Percentiles rank a stretch among this genome's conserved stretches.
These are phyloP conservation scores for Cladosporium oxysporum DNA, from an alignment of 2,329 filamentous ascomycete species.

Conservation along the genomic window DNA sequence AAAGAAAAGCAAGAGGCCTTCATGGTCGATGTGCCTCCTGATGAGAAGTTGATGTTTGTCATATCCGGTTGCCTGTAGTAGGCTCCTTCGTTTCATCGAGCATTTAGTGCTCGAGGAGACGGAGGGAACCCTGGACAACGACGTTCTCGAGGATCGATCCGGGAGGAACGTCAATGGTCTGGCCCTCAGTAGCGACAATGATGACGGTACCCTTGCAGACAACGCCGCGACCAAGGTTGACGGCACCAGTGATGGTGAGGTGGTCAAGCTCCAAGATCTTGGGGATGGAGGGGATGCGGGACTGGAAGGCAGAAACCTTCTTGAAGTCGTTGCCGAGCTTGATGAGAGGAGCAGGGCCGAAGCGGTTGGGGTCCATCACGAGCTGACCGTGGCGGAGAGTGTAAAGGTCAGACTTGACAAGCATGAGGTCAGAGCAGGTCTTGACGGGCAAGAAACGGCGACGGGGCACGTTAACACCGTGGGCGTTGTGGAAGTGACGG, in stretches of 20 bases:
- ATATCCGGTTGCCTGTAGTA: neutral
- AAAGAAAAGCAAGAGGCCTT: slow-evolving; percentile 10
- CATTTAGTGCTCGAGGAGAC: slow-evolving; percentile 65
- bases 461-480: slow-evolving; percentile 97
- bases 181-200: slow-evolving; percentile 95
- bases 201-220: slow-evolving; percentile 98
- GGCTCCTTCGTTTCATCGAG: neutral
- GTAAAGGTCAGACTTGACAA: slow-evolving; percentile 99
- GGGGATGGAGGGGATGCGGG: slow-evolving; percentile 81
- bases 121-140: slow-evolving; percentile 94
- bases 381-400: slow-evolving; percentile 98
- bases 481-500: slow-evolving; percentile 96
- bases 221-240: slow-evolving; percentile 94
- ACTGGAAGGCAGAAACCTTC: slow-evolving; percentile 97
- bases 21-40: neutral
- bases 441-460: slow-evolving; percentile 99
- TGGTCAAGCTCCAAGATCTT: slow-evolving; percentile 92
- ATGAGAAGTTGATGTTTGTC: neutral
- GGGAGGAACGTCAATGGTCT: slow-evolving; percentile 95
- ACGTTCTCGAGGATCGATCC: slow-evolving; percentile 98
- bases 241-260: slow-evolving; percentile 94
- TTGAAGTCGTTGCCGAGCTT: slow-evolving; percentile 99
- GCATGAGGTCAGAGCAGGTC: slow-evolving; percentile 98
- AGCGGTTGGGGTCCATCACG: slow-evolving; percentile 93
- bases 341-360: slow-evolving; percentile 95